Evolutionary conservation across 2,329 filamentous ascomycete genomes (phyloP).

Genomic region (Pseudocercospora eumusae): DNA sequence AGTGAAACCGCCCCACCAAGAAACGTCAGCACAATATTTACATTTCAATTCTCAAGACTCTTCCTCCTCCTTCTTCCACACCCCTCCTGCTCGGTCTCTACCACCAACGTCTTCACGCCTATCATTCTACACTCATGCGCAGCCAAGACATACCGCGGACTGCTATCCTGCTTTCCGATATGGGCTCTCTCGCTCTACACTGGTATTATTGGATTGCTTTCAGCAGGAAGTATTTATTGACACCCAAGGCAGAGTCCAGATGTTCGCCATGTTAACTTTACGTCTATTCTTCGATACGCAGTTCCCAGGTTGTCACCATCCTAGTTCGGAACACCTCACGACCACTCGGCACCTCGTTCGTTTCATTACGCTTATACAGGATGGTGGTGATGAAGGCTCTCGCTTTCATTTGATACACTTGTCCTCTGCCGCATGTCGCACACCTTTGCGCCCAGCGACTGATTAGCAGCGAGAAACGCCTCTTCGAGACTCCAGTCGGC

Average conservation of each 20-base stretch:
- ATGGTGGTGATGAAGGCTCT: not conserved
- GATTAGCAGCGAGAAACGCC: not conserved
- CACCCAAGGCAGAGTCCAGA: not conserved
- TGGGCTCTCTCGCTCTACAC: not conserved
- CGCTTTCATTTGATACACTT: conserved; percentile 6
- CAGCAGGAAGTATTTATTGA: not conserved
- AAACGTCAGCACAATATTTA: too few species aligned
- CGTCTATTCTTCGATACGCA: conserved; percentile 8
- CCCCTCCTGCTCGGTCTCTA: not conserved
- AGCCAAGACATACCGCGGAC: not conserved
- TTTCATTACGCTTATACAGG: conserved; percentile 10
- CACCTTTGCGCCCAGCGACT: not conserved
- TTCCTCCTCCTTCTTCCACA: not conserved
- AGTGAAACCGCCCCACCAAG: not conserved
- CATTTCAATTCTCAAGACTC: not conserved
- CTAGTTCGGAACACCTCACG: not conserved
- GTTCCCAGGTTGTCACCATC: conserved; percentile 7
- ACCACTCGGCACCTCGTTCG: not conserved
- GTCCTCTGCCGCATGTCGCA: not conserved
- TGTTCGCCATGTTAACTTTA: not conserved
- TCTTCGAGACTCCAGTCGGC: not conserved
- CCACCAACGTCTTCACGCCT: not conserved
- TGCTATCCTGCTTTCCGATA: not conserved
- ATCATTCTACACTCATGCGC: not conserved
- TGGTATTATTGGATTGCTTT: not conserved